Conservation (phyloP, 345 rosid species). For the Boechera stricta region DNA sequence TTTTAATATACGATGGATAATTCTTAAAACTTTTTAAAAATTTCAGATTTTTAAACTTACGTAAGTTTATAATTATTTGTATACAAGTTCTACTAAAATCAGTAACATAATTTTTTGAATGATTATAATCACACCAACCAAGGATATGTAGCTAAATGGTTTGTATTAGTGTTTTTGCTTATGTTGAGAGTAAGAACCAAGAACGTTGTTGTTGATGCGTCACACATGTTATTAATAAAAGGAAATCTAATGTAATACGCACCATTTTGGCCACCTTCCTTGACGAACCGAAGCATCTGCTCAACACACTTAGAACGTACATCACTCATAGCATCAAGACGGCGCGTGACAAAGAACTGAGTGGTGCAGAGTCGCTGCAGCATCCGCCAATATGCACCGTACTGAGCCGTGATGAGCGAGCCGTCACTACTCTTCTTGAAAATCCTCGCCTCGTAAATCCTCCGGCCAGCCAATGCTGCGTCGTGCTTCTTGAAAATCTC, state of each 20-base stretch:
- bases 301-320: conserved; percentile 61
- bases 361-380: conserved; percentile 64
- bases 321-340: conserved; percentile 60
- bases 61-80: no score
- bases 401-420: conserved; percentile 74
- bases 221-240: no score
- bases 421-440: conserved; percentile 55
- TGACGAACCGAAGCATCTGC: conserved; percentile 56
- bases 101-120: no score
- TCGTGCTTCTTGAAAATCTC: conserved; percentile 84
- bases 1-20: no score
- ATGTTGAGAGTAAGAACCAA: no score
- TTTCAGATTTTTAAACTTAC: no score
- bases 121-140: no score
- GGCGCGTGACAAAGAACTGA: conserved; percentile 67
- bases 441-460: conserved; percentile 72
- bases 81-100: no score
- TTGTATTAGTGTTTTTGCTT: no score
- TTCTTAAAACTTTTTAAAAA: no score
- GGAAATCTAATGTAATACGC: background rate
- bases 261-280: conserved; percentile 53
- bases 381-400: conserved; percentile 82
- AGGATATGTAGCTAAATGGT: no score
- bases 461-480: conserved; percentile 70
- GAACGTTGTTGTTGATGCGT: no score